A percentile compares a stretch with the other conserved stretches of the same genome.
These are phyloP conservation scores for Aspergillus sp. DNA, from an alignment of 2,329 filamentous ascomycete genomes.

Conservation along the genomic window DNA sequence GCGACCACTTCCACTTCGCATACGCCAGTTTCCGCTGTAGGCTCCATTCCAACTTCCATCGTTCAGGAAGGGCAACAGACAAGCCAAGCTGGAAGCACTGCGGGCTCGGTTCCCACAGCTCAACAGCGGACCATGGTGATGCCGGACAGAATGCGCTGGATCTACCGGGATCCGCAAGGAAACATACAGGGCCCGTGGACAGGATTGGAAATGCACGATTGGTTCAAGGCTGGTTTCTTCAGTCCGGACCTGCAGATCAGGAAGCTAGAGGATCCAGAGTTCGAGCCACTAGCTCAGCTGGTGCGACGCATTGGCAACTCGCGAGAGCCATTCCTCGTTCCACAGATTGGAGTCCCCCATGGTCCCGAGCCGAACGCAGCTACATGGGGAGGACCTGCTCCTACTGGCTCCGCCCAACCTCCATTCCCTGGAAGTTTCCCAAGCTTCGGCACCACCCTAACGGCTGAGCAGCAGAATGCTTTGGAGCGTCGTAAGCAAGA, in stretches of 20 bases:
- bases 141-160: conserved; percentile 98
- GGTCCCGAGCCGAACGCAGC: conserved; percentile 63
- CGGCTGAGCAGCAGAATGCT: conserved; percentile 96
- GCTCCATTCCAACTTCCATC: conserved; percentile 31
- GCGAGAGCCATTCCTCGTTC: conserved; percentile 93
- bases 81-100: conserved; percentile 38
- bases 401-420: conserved; percentile 68
- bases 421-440: conserved; percentile 93
- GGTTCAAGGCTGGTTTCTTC: conserved; percentile 99
- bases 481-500: conserved; percentile 95
- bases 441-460: conserved; percentile 92
- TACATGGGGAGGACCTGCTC: conserved; percentile 50
- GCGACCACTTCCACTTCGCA: conserved; percentile 34
- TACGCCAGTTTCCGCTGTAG: conserved; percentile 37
- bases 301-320: conserved; percentile 97
- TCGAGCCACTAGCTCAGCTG: conserved; percentile 90
- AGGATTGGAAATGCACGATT: conserved; percentile 98
- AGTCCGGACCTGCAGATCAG: conserved; percentile 91
- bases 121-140: conserved; percentile 93
- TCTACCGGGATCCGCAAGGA: conserved; percentile 92
- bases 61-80: conserved; percentile 30
- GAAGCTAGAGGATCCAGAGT: conserved; percentile 89
- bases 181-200: conserved; percentile 93
- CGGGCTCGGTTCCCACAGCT: conserved; percentile 64
- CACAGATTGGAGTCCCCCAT: conserved; percentile 92